Conservation (phyloP, 257 asterid genomes). For the Cordia subcordata region DNA sequence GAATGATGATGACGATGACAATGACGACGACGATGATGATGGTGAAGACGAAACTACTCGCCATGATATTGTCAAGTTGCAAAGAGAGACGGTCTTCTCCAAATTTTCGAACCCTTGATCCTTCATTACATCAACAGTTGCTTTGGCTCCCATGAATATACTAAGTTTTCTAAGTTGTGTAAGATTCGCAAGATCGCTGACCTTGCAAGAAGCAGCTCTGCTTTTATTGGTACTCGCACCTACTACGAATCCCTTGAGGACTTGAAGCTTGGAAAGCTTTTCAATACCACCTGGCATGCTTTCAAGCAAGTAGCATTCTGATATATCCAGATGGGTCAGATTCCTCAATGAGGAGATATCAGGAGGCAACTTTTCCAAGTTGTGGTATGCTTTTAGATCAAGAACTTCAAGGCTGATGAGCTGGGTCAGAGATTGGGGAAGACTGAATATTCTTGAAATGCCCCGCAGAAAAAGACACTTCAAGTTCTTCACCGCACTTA, state of each 20-base stretch:
- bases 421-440: not conserved
- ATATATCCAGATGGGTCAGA: slow-evolving; percentile 4
- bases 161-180: not conserved
- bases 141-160: not conserved
- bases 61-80: not conserved
- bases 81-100: not conserved
- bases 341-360: slow-evolving; percentile 3
- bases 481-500: not conserved
- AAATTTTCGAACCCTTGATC: not conserved
- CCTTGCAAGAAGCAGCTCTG: too few species aligned
- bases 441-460: slow-evolving; percentile 2
- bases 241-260: too few species aligned
- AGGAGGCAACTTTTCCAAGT: slow-evolving; percentile 1
- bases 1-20: not conserved
- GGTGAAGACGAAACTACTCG: not conserved
- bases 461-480: slow-evolving; percentile 2
- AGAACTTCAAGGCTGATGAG: slow-evolving; percentile 10
- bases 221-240: too few species aligned
- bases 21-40: too few species aligned
- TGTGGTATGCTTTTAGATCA: slow-evolving; percentile 4
- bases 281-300: slow-evolving; percentile 8
- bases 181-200: not conserved
- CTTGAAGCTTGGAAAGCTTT: slow-evolving; percentile 4
- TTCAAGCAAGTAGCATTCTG: slow-evolving; percentile 5
- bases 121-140: not conserved